phyloP scores from a whole-genome alignment of 2,329 filamentous ascomycete genomes.

The Ilyonectria mors-panacis region DNA sequence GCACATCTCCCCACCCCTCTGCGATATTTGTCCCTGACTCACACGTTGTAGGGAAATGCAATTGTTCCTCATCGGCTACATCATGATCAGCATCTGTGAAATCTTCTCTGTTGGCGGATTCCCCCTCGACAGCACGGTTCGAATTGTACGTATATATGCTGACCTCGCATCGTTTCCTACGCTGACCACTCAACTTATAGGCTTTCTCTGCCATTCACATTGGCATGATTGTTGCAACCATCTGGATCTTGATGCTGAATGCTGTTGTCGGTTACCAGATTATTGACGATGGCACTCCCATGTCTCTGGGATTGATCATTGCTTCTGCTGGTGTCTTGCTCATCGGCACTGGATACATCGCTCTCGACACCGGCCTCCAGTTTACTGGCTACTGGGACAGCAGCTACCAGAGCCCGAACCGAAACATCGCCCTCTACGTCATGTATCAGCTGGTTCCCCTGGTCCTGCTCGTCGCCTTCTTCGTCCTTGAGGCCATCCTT shows the following conservation, averaged over 20 bases:
- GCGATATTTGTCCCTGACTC: slow-evolving; percentile 11
- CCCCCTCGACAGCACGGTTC: slow-evolving; percentile 78
- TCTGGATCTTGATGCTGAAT: slow-evolving; percentile 94
- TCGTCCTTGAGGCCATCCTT: slow-evolving; percentile 84
- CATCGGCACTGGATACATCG: slow-evolving; percentile 94
- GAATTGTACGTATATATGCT: slow-evolving; percentile 73
- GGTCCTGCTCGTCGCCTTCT: slow-evolving; percentile 90
- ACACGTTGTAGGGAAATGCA: slow-evolving; percentile 86
- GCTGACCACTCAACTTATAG: slow-evolving; percentile 59
- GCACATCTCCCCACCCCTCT: slow-evolving; percentile 16
- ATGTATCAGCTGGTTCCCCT: slow-evolving; percentile 93
- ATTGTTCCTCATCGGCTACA: slow-evolving; percentile 88
- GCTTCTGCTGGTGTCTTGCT: slow-evolving; percentile 81
- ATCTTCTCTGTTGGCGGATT: slow-evolving; percentile 96
- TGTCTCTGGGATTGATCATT: slow-evolving; percentile 84
- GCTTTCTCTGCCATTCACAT: slow-evolving; percentile 93
- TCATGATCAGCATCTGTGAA: slow-evolving; percentile 92
- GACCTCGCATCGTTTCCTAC: not conserved
- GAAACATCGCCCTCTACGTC: slow-evolving; percentile 90
- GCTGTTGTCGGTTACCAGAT: slow-evolving; percentile 94
- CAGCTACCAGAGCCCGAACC: slow-evolving; percentile 76
- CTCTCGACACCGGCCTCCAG: slow-evolving; percentile 89
- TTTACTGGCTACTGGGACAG: slow-evolving; percentile 86
- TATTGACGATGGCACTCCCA: slow-evolving; percentile 90
- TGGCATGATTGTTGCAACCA: slow-evolving; percentile 87